Evolutionary conservation across 2,329 filamentous ascomycete genomes (phyloP), one percentile per base, ranked within the genome.

Genomic region (Paracamarosporium sp.): DNA sequence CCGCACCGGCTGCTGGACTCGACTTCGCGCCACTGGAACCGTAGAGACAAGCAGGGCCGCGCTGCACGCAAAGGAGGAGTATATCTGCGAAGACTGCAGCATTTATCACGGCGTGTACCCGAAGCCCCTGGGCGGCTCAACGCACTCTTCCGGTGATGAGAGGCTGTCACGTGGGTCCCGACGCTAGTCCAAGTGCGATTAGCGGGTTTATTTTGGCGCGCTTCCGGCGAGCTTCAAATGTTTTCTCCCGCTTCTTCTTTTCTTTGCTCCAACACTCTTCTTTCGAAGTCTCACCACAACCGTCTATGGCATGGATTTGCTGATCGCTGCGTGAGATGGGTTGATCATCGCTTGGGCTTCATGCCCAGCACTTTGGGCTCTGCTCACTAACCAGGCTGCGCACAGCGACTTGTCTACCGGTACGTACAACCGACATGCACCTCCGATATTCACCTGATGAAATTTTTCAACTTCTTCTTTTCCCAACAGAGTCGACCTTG

Each of bases 401-500:
- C 46, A 48, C 43, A 48, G 40, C 33, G 20, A 25, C 13, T 40
- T 31, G 31, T 30, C 13, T 27, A 28, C 36, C 65, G 62, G 69
- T 72, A 61, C 63, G 69, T 60, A n/a, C 17, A 5, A 41, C 30
- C 3, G 5, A 20, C n/a, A 17, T 24, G 22, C 24, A 41, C 60
- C 57, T 59, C 56, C 53, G n/a, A 30, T 48, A 68, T 43, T 48
- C 63, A 53, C 58, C 76, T 88, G 90, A 92, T 93, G 90, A 38
- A 50, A 93, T 86, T 91, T 83, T 80, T 77, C 80, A 83, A 82
- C 82, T 77, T 90, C 90, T 93, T 93, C 90, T 92, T 93, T 92
- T 90, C 89, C 89, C 85, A 88, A 84, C 89, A 81, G 89, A 93
- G 85, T 92, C 90, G 90, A 87, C 89, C 88, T 89, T 93, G 90